Conservation (phyloP, 2,329 filamentous ascomycete species). For the Hypomyces perniciosus region DNA sequence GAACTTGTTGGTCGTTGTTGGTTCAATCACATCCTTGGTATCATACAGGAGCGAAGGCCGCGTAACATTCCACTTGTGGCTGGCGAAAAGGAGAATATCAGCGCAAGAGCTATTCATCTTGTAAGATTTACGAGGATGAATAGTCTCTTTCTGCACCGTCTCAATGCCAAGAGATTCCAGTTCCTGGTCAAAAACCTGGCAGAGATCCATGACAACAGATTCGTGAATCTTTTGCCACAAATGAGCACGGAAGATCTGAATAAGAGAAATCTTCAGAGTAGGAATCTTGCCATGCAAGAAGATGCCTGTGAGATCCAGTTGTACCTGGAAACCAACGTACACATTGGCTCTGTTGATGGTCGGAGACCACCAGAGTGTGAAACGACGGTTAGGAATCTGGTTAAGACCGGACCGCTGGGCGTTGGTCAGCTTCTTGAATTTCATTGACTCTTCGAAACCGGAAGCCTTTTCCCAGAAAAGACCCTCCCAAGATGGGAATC, state of each 20-base stretch:
- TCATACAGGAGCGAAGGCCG: constrained; percentile 89
- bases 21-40: constrained; percentile 90
- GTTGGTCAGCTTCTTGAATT: constrained; percentile 98
- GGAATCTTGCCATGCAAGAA: constrained; percentile 99
- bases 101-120: constrained; percentile 99
- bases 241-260: constrained; percentile 98
- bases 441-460: constrained; percentile 66
- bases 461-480: constrained; percentile 76
- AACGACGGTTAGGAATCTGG: constrained; percentile 97
- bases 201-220: constrained; percentile 97
- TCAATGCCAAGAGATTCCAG: constrained; percentile 93
- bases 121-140: constrained; percentile 98
- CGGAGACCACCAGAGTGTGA: constrained; percentile 95
- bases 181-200: constrained; percentile 97
- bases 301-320: constrained; percentile 94
- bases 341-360: constrained; percentile 95
- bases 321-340: constrained; percentile 98
- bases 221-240: constrained; percentile 99
- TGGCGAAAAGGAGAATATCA: constrained; percentile 93
- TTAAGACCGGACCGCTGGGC: constrained; percentile 95
- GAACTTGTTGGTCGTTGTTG: constrained; percentile 97
- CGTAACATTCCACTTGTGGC: constrained; percentile 98
- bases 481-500: constrained; percentile 95
- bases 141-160: constrained; percentile 97
- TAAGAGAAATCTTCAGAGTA: constrained; percentile 93